Base-by-base conservation (phyloP, 768 basidiomycete species). In the Trametes meyenii region DNA sequence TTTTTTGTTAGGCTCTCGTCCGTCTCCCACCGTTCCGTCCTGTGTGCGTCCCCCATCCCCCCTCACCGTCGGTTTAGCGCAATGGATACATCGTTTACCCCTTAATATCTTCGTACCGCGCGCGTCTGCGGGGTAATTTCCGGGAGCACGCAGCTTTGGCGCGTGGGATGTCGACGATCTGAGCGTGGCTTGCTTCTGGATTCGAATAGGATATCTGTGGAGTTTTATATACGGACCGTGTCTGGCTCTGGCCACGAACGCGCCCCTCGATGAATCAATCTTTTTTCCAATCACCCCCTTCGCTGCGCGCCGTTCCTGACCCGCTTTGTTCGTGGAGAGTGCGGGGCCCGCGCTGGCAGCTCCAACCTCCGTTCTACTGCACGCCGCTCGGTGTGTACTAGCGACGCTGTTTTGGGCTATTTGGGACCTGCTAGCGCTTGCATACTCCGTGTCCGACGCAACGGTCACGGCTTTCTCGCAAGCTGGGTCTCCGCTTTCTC, bases 151-250 rank as follows among this genome's bases (percentile, higher is more conserved):
- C 26, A 35, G 57, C 26, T 58, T 50, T 49, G 29, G 57, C 49
- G 57, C 38, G 57, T 44, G 57, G 56, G 49, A n/a, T 21, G 17
- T 29, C 39, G 57, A 50, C 57, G 57, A 58, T 58, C 49, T 50
- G 42, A 58, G 46, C 57, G 49, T 58, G 57, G 57, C 40, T 21
- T 16, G 45, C 26, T 50, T 58, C 49, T 44, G 11, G 17, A 36
- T 16, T 46, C 14, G 19, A 10, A 40, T n/a, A 16, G 57, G 24
- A 33, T 33, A n/a, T n/a, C n/a, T n/a, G n/a, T n/a, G 49, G 29
- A 21, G 24, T 23, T 48, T 46, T 50, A 50, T 29, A 50, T 56
- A 55, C 44, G 54, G 33, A 19, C 33, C 17, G 36, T 39, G 36
- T 38, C 14, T 35, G 55, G 55, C 55, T 24, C 46, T 35, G 46